Evolutionary conservation across 495 filamentous ascomycete species (phyloP).

Genomic region (Hypoxylon cercidicola): DNA sequence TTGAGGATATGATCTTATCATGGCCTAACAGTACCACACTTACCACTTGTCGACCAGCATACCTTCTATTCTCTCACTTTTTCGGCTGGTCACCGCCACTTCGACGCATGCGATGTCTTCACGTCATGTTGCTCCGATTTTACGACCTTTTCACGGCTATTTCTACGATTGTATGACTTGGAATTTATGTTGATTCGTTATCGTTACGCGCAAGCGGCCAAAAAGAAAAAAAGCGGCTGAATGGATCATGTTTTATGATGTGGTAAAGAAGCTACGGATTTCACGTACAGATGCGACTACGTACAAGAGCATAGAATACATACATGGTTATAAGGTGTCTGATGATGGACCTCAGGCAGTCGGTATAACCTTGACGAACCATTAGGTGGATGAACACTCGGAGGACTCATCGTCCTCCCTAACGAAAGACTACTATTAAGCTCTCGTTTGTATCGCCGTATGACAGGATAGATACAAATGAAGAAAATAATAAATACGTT

Average conservation of each 20-base stretch:
- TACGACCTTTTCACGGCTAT: conserved; percentile 46
- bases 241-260: conserved; percentile 48
- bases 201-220: conserved; percentile 41
- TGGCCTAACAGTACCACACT: conserved; percentile 36
- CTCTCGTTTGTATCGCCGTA: conserved; percentile 36
- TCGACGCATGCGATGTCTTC: conserved; percentile 46
- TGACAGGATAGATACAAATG: conserved; percentile 32
- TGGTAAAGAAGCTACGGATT: conserved; percentile 44
- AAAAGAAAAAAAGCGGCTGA: conserved; percentile 41
- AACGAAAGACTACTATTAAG: conserved; percentile 14
- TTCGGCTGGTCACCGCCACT: conserved; percentile 43
- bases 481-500: conserved; percentile 35
- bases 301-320: conserved; percentile 47
- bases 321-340: conserved; percentile 30
- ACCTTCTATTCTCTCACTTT: conserved; percentile 42
- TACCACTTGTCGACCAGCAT: conserved; percentile 40
- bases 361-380: conserved; percentile 34
- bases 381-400: conserved; percentile 36
- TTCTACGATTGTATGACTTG: conserved; percentile 50
- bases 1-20: conserved; percentile 48
- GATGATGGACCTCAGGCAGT: conserved; percentile 21
- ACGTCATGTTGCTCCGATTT: conserved; percentile 48
- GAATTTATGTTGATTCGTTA: conserved; percentile 42
- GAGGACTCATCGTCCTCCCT: conserved; percentile 23
- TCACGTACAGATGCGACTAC: conserved; percentile 40